These are phyloP conservation scores for Phytopythium aichiense DNA, from an alignment of 352 stramenopile genomes.

Conservation along the genomic window DNA sequence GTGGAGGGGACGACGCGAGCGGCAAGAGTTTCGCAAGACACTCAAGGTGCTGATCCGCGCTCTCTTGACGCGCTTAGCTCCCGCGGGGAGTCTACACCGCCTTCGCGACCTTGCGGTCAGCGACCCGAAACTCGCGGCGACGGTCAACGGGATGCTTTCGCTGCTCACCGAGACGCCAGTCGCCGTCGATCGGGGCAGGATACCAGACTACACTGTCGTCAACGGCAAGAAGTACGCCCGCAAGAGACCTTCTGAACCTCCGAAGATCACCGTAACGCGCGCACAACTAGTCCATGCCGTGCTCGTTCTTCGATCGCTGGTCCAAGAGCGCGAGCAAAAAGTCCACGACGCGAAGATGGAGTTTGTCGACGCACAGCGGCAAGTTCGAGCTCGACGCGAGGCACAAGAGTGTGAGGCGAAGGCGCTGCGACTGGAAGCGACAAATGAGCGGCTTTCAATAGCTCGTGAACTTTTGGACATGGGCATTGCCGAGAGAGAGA, in stretches of 20 bases:
- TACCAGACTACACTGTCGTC: background rate
- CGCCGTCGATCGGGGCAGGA: constrained; percentile 15
- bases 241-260: constrained; percentile 17
- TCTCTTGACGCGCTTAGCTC: constrained; percentile 43
- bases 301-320: constrained; percentile 26
- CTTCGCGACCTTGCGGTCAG: constrained; percentile 39
- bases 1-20: constrained; percentile 35
- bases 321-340: constrained; percentile 21
- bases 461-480: constrained; percentile 34
- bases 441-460: constrained; percentile 28
- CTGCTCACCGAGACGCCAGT: constrained; percentile 59
- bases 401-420: constrained; percentile 18
- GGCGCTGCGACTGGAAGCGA: constrained; percentile 16
- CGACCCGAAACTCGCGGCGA: constrained; percentile 24
- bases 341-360: constrained; percentile 26
- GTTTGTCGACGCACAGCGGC: constrained; percentile 11
- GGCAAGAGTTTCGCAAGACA: constrained; percentile 32
- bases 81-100: constrained; percentile 56
- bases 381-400: constrained; percentile 12
- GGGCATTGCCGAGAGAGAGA: constrained; percentile 42
- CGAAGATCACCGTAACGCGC: constrained; percentile 38
- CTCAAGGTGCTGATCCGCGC: constrained; percentile 38
- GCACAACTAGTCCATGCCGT: constrained; percentile 51
- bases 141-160: constrained; percentile 45
- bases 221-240: constrained; percentile 13